Evolutionary conservation across 306 rosid species (phyloP).

Genomic region (Begonia fuchsioides): DNA sequence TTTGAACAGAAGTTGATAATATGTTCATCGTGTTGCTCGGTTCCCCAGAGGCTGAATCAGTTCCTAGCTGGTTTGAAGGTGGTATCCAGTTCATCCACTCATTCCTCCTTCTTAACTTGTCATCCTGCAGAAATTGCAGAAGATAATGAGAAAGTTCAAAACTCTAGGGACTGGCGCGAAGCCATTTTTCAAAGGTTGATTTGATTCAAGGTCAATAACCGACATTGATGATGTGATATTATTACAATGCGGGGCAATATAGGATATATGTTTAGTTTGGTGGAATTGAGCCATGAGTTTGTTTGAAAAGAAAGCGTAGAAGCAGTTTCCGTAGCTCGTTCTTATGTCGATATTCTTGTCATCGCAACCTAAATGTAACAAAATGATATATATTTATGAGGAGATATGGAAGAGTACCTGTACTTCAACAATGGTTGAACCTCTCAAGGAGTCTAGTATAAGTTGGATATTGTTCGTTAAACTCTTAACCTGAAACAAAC

Average conservation of each 20-base stretch:
- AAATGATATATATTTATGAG: no score
- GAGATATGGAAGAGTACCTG: constrained; percentile 36
- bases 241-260: no score
- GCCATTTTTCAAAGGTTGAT: not conserved
- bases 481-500: constrained; percentile 39
- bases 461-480: constrained; percentile 28
- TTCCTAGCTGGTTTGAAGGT: constrained; percentile 7
- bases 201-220: not conserved
- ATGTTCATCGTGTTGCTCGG: constrained; percentile 13
- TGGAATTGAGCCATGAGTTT: no score
- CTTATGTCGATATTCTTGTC: not conserved
- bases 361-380: no score
- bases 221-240: no score
- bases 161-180: not conserved
- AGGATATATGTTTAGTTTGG: no score
- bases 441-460: constrained; percentile 35
- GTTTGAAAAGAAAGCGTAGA: no score
- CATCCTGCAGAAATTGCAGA: constrained; percentile 31
- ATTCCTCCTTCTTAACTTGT: constrained; percentile 40
- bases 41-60: constrained; percentile 23
- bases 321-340: not conserved
- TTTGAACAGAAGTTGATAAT: constrained; percentile 22
- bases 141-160: constrained; percentile 1
- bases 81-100: constrained; percentile 48
- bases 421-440: constrained; percentile 43